Percentiles rank a stretch among this genome's conserved stretches.
Evolutionary conservation across 805 yeast genomes (phyloP).

Genomic region (Schwanniomyces occidentalis): DNA sequence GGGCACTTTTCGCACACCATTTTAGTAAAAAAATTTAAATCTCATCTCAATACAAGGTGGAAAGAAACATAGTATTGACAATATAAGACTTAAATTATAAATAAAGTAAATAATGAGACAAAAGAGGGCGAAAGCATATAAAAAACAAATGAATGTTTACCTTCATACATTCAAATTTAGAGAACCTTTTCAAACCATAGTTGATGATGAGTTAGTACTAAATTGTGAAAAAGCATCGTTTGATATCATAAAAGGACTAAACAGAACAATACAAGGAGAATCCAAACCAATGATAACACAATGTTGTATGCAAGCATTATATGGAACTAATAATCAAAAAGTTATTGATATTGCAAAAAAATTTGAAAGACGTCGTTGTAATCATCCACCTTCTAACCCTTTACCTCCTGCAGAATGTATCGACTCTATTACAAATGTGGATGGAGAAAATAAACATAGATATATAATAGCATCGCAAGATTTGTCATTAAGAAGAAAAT

Average conservation of each 20-base stretch:
- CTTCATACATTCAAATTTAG: constrained; percentile 87
- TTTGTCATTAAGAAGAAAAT: constrained; percentile 60
- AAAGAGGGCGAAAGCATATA: constrained; percentile 90
- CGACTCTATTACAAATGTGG: constrained; percentile 61
- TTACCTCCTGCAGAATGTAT: constrained; percentile 75
- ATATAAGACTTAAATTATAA: background rate
- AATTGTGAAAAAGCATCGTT: constrained; percentile 66
- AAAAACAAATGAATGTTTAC: constrained; percentile 87
- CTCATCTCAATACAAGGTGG: background rate
- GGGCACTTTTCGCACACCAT: too few species aligned
- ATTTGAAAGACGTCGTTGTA: constrained; percentile 91
- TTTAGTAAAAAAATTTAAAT: too few species aligned
- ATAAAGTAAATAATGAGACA: constrained; percentile 68
- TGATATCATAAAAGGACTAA: constrained; percentile 78
- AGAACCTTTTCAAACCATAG: constrained; percentile 87
- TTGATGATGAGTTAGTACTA: constrained; percentile 76
- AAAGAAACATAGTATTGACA: too few species aligned
- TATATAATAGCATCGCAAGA: constrained; percentile 88
- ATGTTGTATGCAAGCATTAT: constrained; percentile 88
- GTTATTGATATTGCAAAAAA: constrained; percentile 81
- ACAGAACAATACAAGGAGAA: constrained; percentile 80
- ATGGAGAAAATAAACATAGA: constrained; percentile 84
- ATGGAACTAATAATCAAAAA: constrained; percentile 64
- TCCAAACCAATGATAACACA: constrained; percentile 91
- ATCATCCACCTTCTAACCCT: constrained; percentile 68